Evolutionary conservation across 441 rosid genomes (phyloP).

Genomic region (Euphorbia celastroides): DNA sequence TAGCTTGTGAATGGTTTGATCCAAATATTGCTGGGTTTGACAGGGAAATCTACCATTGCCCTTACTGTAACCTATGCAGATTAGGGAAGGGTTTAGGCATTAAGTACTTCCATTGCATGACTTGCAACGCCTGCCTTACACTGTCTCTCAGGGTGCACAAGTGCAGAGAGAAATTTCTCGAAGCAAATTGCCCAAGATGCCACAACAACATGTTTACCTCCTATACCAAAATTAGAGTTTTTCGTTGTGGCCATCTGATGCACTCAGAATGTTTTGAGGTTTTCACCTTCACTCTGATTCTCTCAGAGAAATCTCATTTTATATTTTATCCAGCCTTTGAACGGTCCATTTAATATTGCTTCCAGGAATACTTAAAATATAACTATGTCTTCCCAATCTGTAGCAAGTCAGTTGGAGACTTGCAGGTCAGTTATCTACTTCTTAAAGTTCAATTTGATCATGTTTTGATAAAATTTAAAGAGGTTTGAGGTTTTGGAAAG

Average conservation of each 20-base stretch:
- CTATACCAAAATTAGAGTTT: constrained; percentile 56
- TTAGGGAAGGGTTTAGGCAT: constrained; percentile 82
- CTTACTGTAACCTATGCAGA: constrained; percentile 82
- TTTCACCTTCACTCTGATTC: constrained; percentile 15
- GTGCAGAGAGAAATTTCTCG: constrained; percentile 69
- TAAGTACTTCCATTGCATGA: constrained; percentile 89
- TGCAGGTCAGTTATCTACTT: constrained; percentile 66
- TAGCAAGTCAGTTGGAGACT: constrained; percentile 90
- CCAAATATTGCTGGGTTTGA: constrained; percentile 9
- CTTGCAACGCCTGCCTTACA: constrained; percentile 88
- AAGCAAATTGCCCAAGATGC: constrained; percentile 87
- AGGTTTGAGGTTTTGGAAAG: constrained; percentile 8
- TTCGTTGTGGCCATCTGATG: constrained; percentile 88
- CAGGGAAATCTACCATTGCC: constrained; percentile 95
- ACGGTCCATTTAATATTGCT: constrained; percentile 25
- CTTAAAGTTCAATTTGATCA: neutral
- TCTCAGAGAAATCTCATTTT: constrained; percentile 3
- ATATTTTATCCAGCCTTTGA: constrained; percentile 7
- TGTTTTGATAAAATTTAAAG: neutral
- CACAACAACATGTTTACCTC: constrained; percentile 78
- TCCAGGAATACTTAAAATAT: constrained; percentile 65
- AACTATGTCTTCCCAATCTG: constrained; percentile 84
- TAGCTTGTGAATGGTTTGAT: neutral
- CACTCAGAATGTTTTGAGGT: constrained; percentile 89
- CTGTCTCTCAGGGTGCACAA: constrained; percentile 42